phyloP scores from a whole-genome alignment of 805 yeast genomes.

The Wickerhamia fluorescens region DNA sequence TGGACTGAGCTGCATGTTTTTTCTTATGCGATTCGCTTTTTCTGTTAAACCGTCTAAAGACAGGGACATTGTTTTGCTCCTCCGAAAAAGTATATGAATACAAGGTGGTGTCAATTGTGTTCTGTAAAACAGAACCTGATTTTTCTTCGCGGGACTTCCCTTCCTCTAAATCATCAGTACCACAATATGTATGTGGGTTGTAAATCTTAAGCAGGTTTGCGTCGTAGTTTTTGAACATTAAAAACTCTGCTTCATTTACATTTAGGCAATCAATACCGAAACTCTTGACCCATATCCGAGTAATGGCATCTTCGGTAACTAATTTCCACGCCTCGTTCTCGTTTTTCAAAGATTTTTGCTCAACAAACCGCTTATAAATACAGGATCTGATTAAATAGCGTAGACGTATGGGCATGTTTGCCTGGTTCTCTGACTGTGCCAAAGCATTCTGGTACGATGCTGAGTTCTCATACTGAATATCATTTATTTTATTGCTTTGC shows the following conservation, averaged over 20 bases:
- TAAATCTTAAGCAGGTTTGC: conserved; percentile 18
- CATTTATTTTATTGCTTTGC: conserved; percentile 11
- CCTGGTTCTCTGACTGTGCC: conserved; percentile 21
- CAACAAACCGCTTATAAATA: conserved; percentile 44
- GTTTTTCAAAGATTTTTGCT: conserved; percentile 21
- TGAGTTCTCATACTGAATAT: conserved; percentile 24
- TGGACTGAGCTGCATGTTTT: conserved; percentile 2
- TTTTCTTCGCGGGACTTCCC: no score
- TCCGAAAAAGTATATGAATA: conserved; percentile 13
- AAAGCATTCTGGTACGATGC: conserved; percentile 16
- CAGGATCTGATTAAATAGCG: conserved; percentile 52
- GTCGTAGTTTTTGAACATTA: conserved; percentile 31
- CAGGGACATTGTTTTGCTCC: not conserved
- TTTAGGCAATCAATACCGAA: conserved; percentile 47
- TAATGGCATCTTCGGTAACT: conserved; percentile 53
- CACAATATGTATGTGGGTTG: conserved; percentile 24
- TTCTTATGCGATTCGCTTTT: not conserved
- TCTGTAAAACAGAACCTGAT: conserved; percentile 19
- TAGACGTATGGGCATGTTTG: conserved; percentile 46
- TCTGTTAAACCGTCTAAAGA: no score
- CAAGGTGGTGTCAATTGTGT: conserved; percentile 27
- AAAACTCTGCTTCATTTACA: conserved; percentile 44
- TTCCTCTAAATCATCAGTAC: conserved; percentile 16
- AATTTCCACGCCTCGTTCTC: conserved; percentile 42
- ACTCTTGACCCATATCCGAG: conserved; percentile 48